These are phyloP conservation scores for Globisporangium echinulatum DNA, from an alignment of 352 stramenopile species.

Conservation along the genomic window DNA sequence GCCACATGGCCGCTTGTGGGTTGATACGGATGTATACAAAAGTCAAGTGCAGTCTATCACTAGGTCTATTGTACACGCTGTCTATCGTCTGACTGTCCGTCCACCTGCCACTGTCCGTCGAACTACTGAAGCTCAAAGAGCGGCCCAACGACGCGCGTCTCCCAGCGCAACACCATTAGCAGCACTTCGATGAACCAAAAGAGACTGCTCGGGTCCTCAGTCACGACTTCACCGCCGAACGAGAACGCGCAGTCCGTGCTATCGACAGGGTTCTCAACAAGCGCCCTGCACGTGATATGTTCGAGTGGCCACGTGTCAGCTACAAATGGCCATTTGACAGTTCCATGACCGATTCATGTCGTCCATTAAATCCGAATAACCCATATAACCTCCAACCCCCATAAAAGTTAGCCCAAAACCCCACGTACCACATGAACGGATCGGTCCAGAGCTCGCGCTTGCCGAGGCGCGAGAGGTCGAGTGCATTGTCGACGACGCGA, in stretches of 20 bases:
- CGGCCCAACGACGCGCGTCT: constrained; percentile 33
- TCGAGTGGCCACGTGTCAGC: too few species aligned
- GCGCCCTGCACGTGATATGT: constrained; percentile 16
- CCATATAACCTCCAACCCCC: background rate
- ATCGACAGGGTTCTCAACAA: constrained; percentile 27
- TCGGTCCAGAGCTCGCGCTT: constrained; percentile 40
- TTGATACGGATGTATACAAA: too few species aligned
- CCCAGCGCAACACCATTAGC: constrained; percentile 35
- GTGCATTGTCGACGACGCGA: constrained; percentile 30
- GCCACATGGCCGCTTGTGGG: too few species aligned
- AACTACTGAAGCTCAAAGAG: constrained; percentile 19
- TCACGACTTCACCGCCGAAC: constrained; percentile 26
- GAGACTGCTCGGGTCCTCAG: constrained; percentile 27
- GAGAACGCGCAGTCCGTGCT: constrained; percentile 28
- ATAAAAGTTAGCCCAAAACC: background rate
- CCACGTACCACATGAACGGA: constrained; percentile 29
- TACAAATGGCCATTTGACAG: too few species aligned
- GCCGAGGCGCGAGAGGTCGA: constrained; percentile 25
- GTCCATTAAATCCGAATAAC: background rate
- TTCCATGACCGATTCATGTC: too few species aligned
- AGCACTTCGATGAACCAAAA: constrained; percentile 54
- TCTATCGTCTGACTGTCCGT: too few species aligned
- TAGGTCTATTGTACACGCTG: too few species aligned
- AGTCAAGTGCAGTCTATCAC: too few species aligned
- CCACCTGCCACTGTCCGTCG: too few species aligned